A percentile compares a stretch with the other conserved stretches of the same genome.
Evolutionary conservation across 306 rosid genomes (phyloP).

Genomic region (Lotus japonicus): DNA sequence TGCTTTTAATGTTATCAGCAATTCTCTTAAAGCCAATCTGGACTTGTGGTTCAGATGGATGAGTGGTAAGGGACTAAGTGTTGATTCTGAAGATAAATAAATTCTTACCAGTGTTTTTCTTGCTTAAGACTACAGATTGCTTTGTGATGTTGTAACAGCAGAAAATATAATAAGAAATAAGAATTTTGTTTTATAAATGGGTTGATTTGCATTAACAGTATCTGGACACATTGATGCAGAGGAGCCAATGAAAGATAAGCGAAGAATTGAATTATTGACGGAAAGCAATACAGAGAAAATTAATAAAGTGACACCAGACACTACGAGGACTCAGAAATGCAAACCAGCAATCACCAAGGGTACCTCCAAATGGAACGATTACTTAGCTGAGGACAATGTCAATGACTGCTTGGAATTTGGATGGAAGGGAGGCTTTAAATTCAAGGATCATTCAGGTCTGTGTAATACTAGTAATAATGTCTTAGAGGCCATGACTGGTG

Average conservation of each 20-base stretch:
- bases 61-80: background rate
- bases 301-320: background rate
- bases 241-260: slow-evolving; percentile 10
- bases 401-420: background rate
- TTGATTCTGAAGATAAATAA: background rate
- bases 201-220: background rate
- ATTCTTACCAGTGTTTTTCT: background rate
- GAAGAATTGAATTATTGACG: background rate
- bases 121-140: background rate
- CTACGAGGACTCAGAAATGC: slow-evolving; percentile 9
- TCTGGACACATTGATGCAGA: slow-evolving; percentile 26
- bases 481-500: slow-evolving; percentile 31
- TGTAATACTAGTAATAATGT: background rate
- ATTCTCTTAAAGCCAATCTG: background rate
- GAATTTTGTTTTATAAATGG: background rate
- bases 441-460: background rate
- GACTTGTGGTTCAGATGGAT: background rate
- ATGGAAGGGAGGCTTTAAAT: background rate
- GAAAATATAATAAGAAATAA: background rate
- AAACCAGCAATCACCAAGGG: slow-evolving; percentile 14
- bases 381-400: slow-evolving; percentile 34
- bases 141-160: background rate
- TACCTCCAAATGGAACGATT: slow-evolving; percentile 65
- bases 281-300: slow-evolving; percentile 18
- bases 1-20: background rate